Base-by-base conservation (phyloP, 139 green algal genomes). In the Picochlorum sp. region DNA sequence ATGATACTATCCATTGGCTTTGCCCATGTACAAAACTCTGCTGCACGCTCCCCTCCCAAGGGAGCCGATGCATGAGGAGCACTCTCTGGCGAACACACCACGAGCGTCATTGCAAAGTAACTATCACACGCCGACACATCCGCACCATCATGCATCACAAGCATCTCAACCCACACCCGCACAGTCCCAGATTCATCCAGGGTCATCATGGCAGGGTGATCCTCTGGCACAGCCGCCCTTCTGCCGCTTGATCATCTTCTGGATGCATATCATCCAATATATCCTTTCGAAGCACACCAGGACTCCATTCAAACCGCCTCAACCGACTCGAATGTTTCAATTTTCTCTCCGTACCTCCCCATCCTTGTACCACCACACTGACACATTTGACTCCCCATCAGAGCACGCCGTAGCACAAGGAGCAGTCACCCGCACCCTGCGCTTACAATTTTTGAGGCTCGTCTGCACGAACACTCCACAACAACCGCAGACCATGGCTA, bases 121-220 rank as follows among this genome's bases (percentile, higher is more conserved):
- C 47, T 63, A 66, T 66, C 61, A 11, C 52, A 21, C 13, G 37
- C 13, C 7, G 61, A 15, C 34, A 56, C 24, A 59, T 54, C 23
- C 5, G 37, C 5, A 14, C 15, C 24, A 59, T 66, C 21, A 20
- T 66, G 45, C 23, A 68, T 18, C n/a, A 68, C 47, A 16, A 68
- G 47, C 47, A 63, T 68, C 47, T 68, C 62, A 14, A 75, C 68
- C 68, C 68, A 75, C 4, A 75, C n/a, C 1, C 68, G 68, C n/a
- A 70, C 49, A 4, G 10, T 45, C 37, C 61, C 61, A 13, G 70
- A 63, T 16, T 63, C 60, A 11, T 26, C 55, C 14, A 65, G 23
- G 14, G 68, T 75, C 61, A 75, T 65, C 13, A 75, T 55, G 7
- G 68, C 68, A 8, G 68, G 68, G 6, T 75, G 68, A 45, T 75